Evolutionary conservation across 306 rosid species (phyloP).

Genomic region (Citrullus mucosospermus): DNA sequence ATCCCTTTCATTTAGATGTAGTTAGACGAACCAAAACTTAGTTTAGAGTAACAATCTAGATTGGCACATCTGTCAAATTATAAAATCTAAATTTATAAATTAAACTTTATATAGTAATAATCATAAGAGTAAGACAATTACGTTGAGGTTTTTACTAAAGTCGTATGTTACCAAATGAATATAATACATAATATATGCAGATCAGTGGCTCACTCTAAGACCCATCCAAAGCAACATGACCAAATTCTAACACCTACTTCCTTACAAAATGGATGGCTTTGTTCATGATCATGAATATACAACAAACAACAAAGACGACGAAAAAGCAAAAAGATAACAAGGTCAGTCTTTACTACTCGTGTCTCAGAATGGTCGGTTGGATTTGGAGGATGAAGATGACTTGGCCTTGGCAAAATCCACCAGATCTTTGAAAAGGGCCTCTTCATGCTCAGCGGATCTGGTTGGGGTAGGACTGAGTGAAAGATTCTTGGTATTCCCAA

Average conservation of each 20-base stretch:
- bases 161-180: background rate
- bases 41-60: too few relatives aligned
- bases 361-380: slow-evolving; percentile 29
- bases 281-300: background rate
- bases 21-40: too few relatives aligned
- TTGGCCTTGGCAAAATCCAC: slow-evolving; percentile 72
- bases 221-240: background rate
- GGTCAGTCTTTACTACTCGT: background rate
- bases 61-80: too few relatives aligned
- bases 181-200: background rate
- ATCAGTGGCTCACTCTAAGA: background rate
- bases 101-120: too few relatives aligned
- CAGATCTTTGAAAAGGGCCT: slow-evolving; percentile 68
- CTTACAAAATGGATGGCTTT: background rate
- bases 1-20: too few relatives aligned
- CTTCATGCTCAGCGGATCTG: slow-evolving; percentile 60
- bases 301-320: background rate
- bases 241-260: background rate
- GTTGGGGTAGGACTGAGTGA: slow-evolving; percentile 46
- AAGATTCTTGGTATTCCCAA: slow-evolving; percentile 50
- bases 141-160: too few relatives aligned
- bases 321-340: background rate
- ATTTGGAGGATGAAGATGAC: slow-evolving; percentile 58
- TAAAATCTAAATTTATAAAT: too few relatives aligned
- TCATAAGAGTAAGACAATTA: too few relatives aligned